phyloP scores from a whole-genome alignment of 208 protist genomes.

The Angomonas ambiguus region DNA sequence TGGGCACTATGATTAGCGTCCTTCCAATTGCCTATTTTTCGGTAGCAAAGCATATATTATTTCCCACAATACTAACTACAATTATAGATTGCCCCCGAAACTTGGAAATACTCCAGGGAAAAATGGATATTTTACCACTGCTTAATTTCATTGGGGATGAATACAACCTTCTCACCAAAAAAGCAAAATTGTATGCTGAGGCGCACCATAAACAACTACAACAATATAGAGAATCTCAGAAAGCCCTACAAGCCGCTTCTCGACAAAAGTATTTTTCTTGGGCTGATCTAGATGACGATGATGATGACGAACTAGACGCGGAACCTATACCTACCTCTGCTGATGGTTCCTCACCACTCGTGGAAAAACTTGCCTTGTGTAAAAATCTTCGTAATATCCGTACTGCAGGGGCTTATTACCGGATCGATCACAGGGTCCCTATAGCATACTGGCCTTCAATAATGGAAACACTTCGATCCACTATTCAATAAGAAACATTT shows the following conservation, averaged over 20 bases:
- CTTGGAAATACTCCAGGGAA: slow-evolving; percentile 41
- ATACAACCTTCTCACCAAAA: slow-evolving; percentile 65
- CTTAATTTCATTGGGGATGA: slow-evolving; percentile 61
- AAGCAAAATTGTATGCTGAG: slow-evolving; percentile 59
- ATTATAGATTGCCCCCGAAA: slow-evolving; percentile 53
- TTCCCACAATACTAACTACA: slow-evolving; percentile 62
- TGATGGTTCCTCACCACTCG: slow-evolving; percentile 29
- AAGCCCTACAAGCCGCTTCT: slow-evolving; percentile 17
- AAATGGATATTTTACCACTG: slow-evolving; percentile 69
- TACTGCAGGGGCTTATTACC: slow-evolving; percentile 38
- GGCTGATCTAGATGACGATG: slow-evolving; percentile 46
- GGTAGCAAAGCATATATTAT: slow-evolving; percentile 76
- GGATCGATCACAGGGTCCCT: slow-evolving; percentile 62
- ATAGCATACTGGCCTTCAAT: slow-evolving; percentile 69
- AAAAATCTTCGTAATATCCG: slow-evolving; percentile 33
- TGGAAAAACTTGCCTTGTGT: slow-evolving; percentile 73
- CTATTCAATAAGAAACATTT: not conserved
- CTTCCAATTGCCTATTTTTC: slow-evolving; percentile 83
- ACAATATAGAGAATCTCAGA: slow-evolving; percentile 29
- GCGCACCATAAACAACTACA: slow-evolving; percentile 46
- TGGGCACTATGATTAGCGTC: slow-evolving; percentile 52
- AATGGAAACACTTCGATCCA: slow-evolving; percentile 14
- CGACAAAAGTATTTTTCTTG: slow-evolving; percentile 29
- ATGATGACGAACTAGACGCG: slow-evolving; percentile 8
- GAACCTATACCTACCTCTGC: slow-evolving; percentile 24